phyloP scores from a whole-genome alignment of 2,329 filamentous ascomycete genomes.

The Canariomyces notabilis region DNA sequence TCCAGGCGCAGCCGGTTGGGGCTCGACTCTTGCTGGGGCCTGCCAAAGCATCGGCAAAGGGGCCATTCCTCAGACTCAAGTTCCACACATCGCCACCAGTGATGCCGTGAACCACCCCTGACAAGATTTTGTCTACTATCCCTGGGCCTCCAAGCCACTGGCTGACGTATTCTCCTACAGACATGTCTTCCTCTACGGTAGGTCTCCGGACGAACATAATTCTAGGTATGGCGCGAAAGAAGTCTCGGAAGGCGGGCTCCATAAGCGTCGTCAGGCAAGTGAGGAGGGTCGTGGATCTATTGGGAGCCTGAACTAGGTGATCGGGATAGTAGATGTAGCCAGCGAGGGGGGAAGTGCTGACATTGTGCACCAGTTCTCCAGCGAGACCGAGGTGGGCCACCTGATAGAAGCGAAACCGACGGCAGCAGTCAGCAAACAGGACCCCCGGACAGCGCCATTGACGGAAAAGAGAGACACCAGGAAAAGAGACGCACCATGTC shows the following conservation, averaged over 20 bases:
- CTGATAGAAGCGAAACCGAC: slow-evolving; percentile 3
- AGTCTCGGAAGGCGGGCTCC: slow-evolving; percentile 48
- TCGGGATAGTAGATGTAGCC: slow-evolving; percentile 89
- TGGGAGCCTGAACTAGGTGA: slow-evolving; percentile 60
- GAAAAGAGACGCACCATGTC: slow-evolving; percentile 55
- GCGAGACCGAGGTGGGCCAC: slow-evolving; percentile 39
- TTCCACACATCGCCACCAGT: slow-evolving; percentile 85
- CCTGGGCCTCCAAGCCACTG: slow-evolving; percentile 47
- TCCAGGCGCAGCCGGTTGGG: not conserved
- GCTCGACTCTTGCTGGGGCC: not conserved
- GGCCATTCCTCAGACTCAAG: slow-evolving; percentile 65
- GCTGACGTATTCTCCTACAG: slow-evolving; percentile 61
- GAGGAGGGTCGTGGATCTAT: not conserved
- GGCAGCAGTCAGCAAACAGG: slow-evolving; percentile 3
- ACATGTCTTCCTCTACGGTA: slow-evolving; percentile 54
- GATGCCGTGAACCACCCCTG: slow-evolving; percentile 77
- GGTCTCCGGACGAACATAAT: not conserved
- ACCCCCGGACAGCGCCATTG: slow-evolving; percentile 20
- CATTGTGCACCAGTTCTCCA: slow-evolving; percentile 49
- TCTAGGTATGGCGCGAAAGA: not conserved
- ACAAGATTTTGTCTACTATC: slow-evolving; percentile 67
- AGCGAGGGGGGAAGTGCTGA: slow-evolving; percentile 43
- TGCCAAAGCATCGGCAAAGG: slow-evolving; percentile 34
- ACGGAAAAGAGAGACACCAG: no score
- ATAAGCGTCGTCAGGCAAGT: slow-evolving; percentile 31